phyloP scores from a whole-genome alignment of 495 filamentous ascomycete species.

The Hypoxylon rickii region DNA sequence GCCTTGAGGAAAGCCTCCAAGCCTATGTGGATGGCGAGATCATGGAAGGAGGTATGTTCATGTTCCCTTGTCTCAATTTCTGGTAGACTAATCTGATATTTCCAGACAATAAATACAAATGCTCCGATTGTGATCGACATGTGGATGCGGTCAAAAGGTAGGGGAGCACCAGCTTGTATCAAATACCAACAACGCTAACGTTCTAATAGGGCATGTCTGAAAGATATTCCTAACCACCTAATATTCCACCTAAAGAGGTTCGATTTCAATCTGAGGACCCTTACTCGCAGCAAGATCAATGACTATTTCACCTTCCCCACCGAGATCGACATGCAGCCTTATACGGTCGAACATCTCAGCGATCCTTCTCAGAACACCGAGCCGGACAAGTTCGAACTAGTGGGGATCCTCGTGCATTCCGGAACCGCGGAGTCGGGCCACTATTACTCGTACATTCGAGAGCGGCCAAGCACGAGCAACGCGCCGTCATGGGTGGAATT shows the following conservation, averaged over 20 bases:
- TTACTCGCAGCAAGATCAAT: slow-evolving; percentile 91
- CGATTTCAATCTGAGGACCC: slow-evolving; percentile 86
- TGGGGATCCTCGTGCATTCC: slow-evolving; percentile 89
- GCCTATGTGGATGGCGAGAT: slow-evolving; percentile 95
- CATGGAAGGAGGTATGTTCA: slow-evolving; percentile 81
- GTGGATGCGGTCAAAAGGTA: slow-evolving; percentile 93
- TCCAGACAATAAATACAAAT: slow-evolving; percentile 95
- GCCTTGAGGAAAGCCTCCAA: slow-evolving; percentile 82
- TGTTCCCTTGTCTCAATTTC: slow-evolving; percentile 7
- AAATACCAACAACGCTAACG: slow-evolving; percentile 21
- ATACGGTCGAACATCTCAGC: slow-evolving; percentile 84
- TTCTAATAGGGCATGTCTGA: slow-evolving; percentile 72
- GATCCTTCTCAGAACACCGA: slow-evolving; percentile 57
- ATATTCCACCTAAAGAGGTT: slow-evolving; percentile 98
- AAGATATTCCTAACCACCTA: slow-evolving; percentile 90
- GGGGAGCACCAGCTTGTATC: slow-evolving; percentile 7
- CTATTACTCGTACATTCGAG: slow-evolving; percentile 94
- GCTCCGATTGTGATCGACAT: slow-evolving; percentile 84
- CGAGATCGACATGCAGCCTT: slow-evolving; percentile 86
- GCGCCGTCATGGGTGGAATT: slow-evolving; percentile 80
- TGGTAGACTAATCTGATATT: slow-evolving; percentile 27
- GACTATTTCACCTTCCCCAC: slow-evolving; percentile 88
- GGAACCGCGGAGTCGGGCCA: slow-evolving; percentile 94
- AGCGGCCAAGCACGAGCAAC: slow-evolving; percentile 63
- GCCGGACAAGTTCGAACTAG: slow-evolving; percentile 83